phyloP scores from a whole-genome alignment of 805 yeast species.

The Candida patagonica region DNA sequence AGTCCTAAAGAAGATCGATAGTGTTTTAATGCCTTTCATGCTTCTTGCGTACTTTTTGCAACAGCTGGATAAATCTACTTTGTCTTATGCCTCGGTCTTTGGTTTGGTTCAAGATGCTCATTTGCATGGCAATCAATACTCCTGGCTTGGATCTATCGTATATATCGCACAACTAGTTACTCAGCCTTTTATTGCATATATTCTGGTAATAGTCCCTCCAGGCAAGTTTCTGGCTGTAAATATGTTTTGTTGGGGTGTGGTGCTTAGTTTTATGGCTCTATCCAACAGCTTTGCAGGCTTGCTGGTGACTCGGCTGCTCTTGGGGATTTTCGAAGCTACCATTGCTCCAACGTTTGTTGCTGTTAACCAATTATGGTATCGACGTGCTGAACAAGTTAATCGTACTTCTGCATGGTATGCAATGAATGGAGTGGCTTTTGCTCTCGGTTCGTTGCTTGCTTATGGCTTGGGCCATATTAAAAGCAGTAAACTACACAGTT shows the following conservation, averaged over 20 bases:
- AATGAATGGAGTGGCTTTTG: conserved; percentile 34
- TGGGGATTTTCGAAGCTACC: conserved; percentile 42
- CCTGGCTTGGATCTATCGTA: conserved; percentile 29
- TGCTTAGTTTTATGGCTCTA: conserved; percentile 11
- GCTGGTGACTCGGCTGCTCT: conserved; percentile 37
- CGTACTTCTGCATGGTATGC: conserved; percentile 35
- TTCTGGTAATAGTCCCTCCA: conserved; percentile 6
- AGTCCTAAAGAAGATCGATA: conserved; percentile 6
- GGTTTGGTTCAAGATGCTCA: conserved; percentile 35
- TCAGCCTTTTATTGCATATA: not conserved
- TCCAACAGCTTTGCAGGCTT: conserved; percentile 38
- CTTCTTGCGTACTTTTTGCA: conserved; percentile 5
- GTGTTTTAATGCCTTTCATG: conserved; percentile 6
- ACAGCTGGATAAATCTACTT: conserved; percentile 39
- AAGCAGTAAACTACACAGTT: conserved; percentile 28
- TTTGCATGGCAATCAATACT: conserved; percentile 30
- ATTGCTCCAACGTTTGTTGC: conserved; percentile 45
- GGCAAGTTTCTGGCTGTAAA: conserved; percentile 10
- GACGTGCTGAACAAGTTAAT: conserved; percentile 34
- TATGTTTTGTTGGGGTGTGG: conserved; percentile 10
- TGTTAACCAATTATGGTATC: conserved; percentile 50
- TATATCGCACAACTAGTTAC: not conserved
- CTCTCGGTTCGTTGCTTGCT: conserved; percentile 40
- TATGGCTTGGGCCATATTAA: conserved; percentile 33
- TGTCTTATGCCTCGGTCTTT: conserved; percentile 41